Evolutionary conservation across 768 basidiomycete genomes (phyloP).

Genomic region (Mycena indigotica): DNA sequence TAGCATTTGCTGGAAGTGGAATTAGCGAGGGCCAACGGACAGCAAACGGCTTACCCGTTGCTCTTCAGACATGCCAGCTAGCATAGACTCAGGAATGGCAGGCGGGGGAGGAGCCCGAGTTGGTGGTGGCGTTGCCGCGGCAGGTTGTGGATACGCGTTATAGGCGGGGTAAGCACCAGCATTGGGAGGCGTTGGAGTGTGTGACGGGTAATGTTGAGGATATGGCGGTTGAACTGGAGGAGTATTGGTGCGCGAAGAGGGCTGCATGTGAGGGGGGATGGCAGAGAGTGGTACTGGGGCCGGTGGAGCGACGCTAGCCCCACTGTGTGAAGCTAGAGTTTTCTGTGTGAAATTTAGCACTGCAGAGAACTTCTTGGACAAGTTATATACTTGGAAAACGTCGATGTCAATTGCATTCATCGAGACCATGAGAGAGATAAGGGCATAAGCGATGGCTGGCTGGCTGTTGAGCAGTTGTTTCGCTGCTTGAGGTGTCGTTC

Average conservation of each 20-base stretch:
- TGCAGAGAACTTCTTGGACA: not conserved
- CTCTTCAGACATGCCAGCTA: conserved; percentile 18
- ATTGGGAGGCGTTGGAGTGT: conserved; percentile 4
- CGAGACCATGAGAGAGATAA: conserved; percentile 77
- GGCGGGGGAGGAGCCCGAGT: conserved; percentile 9
- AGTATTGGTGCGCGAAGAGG: conserved; percentile 34
- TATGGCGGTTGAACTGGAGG: conserved; percentile 21
- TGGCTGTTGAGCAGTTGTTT: conserved; percentile 68
- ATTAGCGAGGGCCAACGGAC: conserved; percentile 14
- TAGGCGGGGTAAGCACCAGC: conserved; percentile 15
- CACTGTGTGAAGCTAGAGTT: conserved; percentile 60
- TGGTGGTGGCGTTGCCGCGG: conserved; percentile 8
- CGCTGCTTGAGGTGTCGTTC: conserved; percentile 74
- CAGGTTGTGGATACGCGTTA: conserved; percentile 12
- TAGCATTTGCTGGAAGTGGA: conserved; percentile 59
- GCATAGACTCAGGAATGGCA: conserved; percentile 9
- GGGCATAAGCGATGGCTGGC: conserved; percentile 75
- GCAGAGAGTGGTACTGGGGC: conserved; percentile 42
- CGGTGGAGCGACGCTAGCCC: conserved; percentile 33
- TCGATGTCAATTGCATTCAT: conserved; percentile 75
- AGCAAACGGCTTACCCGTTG: conserved; percentile 13
- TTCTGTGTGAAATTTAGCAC: conserved; percentile 39
- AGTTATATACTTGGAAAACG: conserved; percentile 63
- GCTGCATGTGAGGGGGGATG: conserved; percentile 49
- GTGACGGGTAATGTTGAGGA: conserved; percentile 4